Conservation (phyloP, 371 early-diverging fungal genomes). For the Lichtheimia hyalospora region DNA sequence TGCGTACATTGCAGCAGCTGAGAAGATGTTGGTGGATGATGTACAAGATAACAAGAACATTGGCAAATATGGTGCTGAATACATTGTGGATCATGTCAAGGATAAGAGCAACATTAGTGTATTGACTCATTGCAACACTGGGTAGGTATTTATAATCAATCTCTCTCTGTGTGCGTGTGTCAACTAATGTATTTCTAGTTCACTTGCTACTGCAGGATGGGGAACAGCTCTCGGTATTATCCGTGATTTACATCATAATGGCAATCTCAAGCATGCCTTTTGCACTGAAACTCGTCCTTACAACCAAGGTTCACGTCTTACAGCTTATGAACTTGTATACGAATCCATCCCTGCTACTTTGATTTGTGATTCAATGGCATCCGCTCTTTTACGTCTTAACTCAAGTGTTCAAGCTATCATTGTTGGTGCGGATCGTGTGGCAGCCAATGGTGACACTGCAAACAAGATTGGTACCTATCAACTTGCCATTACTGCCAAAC, state of each 20-base stretch:
- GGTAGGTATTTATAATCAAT: conserved; percentile 37
- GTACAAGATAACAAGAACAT: conserved; percentile 87
- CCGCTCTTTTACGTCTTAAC: conserved; percentile 70
- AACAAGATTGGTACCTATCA: conserved; percentile 99
- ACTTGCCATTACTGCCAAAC: conserved; percentile 85
- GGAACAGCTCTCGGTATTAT: conserved; percentile 91
- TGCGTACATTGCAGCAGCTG: conserved; percentile 74
- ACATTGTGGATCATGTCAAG: conserved; percentile 43
- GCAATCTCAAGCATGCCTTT: conserved; percentile 74
- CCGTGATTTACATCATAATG: conserved; percentile 67
- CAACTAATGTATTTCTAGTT: no score
- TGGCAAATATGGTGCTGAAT: conserved; percentile 81
- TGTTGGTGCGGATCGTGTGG: conserved; percentile 97
- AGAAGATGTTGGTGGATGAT: conserved; percentile 85
- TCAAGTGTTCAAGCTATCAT: conserved; percentile 75
- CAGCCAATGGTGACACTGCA: conserved; percentile 96
- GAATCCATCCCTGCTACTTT: conserved; percentile 91
- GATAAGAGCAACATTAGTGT: conserved; percentile 58
- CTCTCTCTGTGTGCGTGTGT: no score
- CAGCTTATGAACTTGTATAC: conserved; percentile 92
- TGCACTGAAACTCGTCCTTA: conserved; percentile 98
- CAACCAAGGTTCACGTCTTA: conserved; percentile 94
- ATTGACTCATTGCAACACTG: conserved; percentile 97
- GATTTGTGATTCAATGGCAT: conserved; percentile 91
- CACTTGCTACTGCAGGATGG: conserved; percentile 83